phyloP scores from a whole-genome alignment of 352 stramenopile species.

The Phytophthora tentaculata region DNA sequence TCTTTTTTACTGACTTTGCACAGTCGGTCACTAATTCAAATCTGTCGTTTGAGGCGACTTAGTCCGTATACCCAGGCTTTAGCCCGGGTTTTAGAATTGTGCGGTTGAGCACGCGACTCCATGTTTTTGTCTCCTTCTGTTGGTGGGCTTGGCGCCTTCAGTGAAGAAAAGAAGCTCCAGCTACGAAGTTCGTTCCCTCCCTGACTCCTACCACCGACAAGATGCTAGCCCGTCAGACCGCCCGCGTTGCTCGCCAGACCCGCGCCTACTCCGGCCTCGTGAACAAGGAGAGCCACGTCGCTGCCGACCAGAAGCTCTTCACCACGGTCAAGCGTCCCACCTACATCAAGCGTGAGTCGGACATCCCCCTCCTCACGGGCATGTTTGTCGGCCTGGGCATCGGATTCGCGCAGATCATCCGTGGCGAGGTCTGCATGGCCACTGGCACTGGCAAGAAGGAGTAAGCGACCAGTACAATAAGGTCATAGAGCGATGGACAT shows the following conservation, averaged over 20 bases:
- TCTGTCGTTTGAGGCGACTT: no score
- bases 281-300: conserved; percentile 72
- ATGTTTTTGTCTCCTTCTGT: conserved; percentile 28
- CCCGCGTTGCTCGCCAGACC: conserved; percentile 39
- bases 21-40: background rate
- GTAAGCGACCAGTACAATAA: conserved; percentile 30
- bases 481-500: background rate
- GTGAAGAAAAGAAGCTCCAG: conserved; percentile 38
- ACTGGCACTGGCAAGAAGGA: conserved; percentile 75
- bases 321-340: conserved; percentile 59
- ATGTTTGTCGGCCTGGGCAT: conserved; percentile 57
- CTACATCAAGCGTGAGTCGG: conserved; percentile 70
- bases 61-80: conserved; percentile 4
- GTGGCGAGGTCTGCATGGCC: conserved; percentile 77
- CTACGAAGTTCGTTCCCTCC: conserved; percentile 24
- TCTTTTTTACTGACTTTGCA: background rate
- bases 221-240: conserved; percentile 68
- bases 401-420: conserved; percentile 64
- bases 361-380: conserved; percentile 45
- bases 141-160: conserved; percentile 18
- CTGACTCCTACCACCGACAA: conserved; percentile 15
- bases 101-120: conserved; percentile 9
- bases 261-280: conserved; percentile 65
- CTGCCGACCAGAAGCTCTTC: conserved; percentile 75
- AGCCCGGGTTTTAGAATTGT: conserved; percentile 2